These are phyloP conservation scores for Backusella australiensis DNA, from an alignment of 192 early-diverging fungal genomes.

Conservation along the genomic window DNA sequence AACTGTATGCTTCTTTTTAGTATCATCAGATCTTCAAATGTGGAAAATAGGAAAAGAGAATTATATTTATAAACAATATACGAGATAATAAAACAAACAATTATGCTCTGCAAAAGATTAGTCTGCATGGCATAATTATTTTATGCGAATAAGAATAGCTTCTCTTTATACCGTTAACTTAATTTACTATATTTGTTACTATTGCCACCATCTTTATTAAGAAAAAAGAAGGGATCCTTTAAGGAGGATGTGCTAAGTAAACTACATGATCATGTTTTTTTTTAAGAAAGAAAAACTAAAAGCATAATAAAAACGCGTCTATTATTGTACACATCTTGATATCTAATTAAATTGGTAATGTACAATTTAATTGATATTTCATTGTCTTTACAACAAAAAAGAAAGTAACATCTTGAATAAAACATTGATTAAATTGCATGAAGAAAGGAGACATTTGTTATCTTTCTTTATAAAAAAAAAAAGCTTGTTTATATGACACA, in stretches of 20 bases:
- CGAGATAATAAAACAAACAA: background rate
- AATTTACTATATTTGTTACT: slow-evolving; percentile 4
- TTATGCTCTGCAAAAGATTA: background rate
- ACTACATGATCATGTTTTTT: background rate
- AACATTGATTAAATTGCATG: background rate
- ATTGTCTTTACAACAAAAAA: background rate
- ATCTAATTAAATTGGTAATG: background rate
- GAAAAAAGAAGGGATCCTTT: background rate
- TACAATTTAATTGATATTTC: background rate
- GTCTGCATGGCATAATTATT: background rate
- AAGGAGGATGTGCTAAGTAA: background rate
- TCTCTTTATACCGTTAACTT: background rate
- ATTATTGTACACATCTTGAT: background rate
- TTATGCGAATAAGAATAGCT: background rate
- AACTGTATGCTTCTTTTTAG: background rate
- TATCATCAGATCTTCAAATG: background rate
- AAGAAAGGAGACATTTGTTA: background rate
- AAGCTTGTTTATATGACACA: background rate
- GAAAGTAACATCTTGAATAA: background rate
- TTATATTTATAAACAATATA: background rate
- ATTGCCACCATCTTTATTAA: background rate
- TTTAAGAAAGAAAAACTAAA: background rate
- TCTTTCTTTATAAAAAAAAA: background rate
- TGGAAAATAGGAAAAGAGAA: background rate
- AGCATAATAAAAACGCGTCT: background rate